Evolutionary conservation across 257 asterid species (phyloP).

Genomic region (Fraxinus pennsylvanica): DNA sequence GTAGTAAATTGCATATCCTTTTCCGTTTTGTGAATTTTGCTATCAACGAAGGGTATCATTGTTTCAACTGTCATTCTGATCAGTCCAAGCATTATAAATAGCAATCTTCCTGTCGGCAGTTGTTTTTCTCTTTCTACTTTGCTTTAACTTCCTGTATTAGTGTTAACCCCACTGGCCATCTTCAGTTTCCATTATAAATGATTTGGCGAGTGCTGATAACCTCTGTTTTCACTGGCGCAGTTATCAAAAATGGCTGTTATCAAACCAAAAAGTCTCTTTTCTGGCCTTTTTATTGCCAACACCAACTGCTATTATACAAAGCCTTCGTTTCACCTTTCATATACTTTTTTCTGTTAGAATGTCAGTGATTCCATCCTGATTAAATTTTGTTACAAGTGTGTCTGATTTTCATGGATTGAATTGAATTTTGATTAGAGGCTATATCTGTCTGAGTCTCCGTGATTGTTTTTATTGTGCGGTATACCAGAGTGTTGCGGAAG

Average conservation of each 20-base stretch:
- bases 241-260: neutral
- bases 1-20: neutral
- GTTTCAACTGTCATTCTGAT: neutral
- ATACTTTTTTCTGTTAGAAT: neutral
- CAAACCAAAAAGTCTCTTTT: neutral
- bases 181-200: neutral
- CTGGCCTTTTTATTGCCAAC: neutral
- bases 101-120: neutral
- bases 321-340: neutral
- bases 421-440: neutral
- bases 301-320: too few species aligned
- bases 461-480: constrained; percentile 33
- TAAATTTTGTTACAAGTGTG: neutral
- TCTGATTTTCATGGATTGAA: neutral
- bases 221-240: neutral
- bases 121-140: neutral
- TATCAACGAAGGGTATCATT: neutral
- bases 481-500: constrained; percentile 60
- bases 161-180: neutral
- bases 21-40: neutral
- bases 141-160: neutral
- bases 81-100: neutral
- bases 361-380: neutral
- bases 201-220: neutral
- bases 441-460: neutral